phyloP scores from a whole-genome alignment of 805 yeast species.

The Yamadazyma akitaensis region DNA sequence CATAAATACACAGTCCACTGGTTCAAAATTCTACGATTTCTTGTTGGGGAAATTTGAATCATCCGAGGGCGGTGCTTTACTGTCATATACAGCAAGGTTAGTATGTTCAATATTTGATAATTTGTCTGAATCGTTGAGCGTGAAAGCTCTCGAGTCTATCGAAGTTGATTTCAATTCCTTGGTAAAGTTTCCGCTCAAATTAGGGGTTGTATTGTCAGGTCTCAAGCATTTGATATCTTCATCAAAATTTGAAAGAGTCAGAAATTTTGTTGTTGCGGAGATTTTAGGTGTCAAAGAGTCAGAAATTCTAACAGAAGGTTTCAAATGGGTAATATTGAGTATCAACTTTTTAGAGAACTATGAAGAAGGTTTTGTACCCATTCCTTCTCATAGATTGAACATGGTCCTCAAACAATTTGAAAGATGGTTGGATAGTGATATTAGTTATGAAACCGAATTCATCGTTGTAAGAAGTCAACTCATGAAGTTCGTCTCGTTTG shows the following conservation, averaged over 20 bases:
- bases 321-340: conserved; percentile 47
- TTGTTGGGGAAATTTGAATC: not conserved
- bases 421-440: conserved; percentile 60
- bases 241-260: conserved; percentile 44
- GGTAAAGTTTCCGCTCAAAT: conserved; percentile 28
- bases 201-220: conserved; percentile 28
- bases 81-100: conserved; percentile 20
- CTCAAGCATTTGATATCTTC: conserved; percentile 35
- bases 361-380: conserved; percentile 28
- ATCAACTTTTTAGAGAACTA: conserved; percentile 38
- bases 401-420: conserved; percentile 55
- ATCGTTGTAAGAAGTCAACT: conserved; percentile 48
- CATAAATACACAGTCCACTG: not conserved
- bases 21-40: not conserved
- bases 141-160: conserved; percentile 19
- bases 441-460: conserved; percentile 58
- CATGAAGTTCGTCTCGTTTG: conserved; percentile 39
- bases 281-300: conserved; percentile 49
- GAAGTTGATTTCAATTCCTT: conserved; percentile 30
- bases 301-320: conserved; percentile 42
- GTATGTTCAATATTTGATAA: conserved; percentile 13
- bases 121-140: conserved; percentile 15
- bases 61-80: conserved; percentile 8
- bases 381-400: conserved; percentile 62
- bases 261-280: conserved; percentile 65